Evolutionary conservation across 2,329 filamentous ascomycete species (phyloP).

Genomic region (Ceratocystis cacaofunesta): DNA sequence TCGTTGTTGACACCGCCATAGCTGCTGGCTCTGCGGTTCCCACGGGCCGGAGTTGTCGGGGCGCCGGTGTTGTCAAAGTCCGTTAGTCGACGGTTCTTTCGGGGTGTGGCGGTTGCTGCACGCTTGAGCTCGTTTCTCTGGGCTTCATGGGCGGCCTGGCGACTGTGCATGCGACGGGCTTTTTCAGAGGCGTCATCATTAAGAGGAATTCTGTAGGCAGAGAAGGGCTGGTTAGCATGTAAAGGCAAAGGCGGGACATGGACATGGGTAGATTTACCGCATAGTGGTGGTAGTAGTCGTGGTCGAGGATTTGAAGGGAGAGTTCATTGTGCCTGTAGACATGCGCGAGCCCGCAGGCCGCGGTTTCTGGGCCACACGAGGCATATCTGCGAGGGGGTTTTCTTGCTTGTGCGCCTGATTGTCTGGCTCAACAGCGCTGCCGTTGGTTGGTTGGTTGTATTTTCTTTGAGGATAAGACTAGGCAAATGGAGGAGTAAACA

Average conservation of each 20-base stretch:
- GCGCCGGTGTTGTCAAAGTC: conserved; percentile 43
- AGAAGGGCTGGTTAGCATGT: neutral
- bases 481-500: no score
- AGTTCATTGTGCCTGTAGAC: conserved; percentile 33
- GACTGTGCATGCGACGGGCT: conserved; percentile 69
- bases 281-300: conserved; percentile 28
- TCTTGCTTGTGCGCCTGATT: conserved; percentile 16
- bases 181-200: conserved; percentile 94
- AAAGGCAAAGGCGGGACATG: neutral
- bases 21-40: conserved; percentile 24
- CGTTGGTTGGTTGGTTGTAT: no score
- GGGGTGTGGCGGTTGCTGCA: conserved; percentile 51
- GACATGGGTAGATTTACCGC: neutral
- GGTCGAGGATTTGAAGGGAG: conserved; percentile 38
- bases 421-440: no score
- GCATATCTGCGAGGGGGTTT: conserved; percentile 28
- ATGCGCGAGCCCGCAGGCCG: conserved; percentile 35
- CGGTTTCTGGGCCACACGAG: conserved; percentile 42
- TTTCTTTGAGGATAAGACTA: no score
- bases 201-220: conserved; percentile 49
- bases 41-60: conserved; percentile 40
- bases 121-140: conserved; percentile 87
- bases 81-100: conserved; percentile 46
- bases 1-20: conserved; percentile 23
- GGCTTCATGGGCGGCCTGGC: conserved; percentile 75